Conservation (phyloP, 305 asterid genomes). For the Striga hermonthica region DNA sequence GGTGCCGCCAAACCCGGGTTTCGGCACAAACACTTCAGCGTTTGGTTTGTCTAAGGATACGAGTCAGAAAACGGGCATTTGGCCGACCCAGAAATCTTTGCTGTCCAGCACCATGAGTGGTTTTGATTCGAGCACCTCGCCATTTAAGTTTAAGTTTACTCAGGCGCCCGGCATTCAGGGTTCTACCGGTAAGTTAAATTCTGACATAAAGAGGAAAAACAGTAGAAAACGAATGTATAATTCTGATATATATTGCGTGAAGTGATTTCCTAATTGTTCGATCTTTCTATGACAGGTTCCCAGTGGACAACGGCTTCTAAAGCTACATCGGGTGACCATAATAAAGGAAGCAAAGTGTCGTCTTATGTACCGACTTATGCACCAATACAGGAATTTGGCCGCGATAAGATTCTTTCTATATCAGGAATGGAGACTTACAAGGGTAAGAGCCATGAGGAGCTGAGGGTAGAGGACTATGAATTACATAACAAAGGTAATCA, state of each 20-base stretch:
- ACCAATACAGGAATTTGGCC: constrained; percentile 15
- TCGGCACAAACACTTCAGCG: background rate
- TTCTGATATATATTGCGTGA: background rate
- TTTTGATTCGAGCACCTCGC: no score
- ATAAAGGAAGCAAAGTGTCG: constrained; percentile 35
- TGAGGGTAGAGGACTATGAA: constrained; percentile 13
- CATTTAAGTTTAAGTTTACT: background rate
- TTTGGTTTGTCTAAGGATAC: background rate
- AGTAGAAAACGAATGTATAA: no score
- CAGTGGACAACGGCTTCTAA: background rate
- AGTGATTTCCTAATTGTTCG: background rate
- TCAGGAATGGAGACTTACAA: constrained; percentile 32
- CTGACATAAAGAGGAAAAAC: no score
- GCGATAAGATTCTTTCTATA: constrained; percentile 27
- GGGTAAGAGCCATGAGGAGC: constrained; percentile 18
- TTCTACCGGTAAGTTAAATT: background rate
- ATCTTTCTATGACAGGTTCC: constrained; percentile 15
- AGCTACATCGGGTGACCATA: no score
- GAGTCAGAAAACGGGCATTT: background rate
- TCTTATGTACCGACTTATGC: constrained; percentile 33
- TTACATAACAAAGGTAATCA: background rate
- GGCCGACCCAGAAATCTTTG: no score
- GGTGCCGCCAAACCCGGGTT: background rate
- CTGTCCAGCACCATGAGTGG: no score
- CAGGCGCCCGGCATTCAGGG: background rate